Evolutionary conservation across 805 yeast species (phyloP), one percentile per base, ranked within the genome.

Genomic region (Scheffersomyces stipitis): DNA sequence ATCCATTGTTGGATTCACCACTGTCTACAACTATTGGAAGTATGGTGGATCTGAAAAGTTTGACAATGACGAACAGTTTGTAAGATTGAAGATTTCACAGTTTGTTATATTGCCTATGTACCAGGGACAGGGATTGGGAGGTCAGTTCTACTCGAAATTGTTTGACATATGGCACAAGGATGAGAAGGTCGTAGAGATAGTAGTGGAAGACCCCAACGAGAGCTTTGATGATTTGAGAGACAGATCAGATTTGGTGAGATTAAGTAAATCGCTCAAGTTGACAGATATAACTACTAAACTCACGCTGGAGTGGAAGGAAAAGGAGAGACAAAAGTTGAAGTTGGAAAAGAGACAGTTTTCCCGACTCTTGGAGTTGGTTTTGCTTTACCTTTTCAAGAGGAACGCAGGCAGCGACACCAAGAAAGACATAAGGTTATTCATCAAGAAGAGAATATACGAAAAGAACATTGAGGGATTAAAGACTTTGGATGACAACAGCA

Each of bases 181-280:
- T 45, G 51, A 56, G 0, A 41, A 52, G 1, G 78, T 89, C 16
- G 61, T 65, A 23, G 95, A 90, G 49, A 73, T 93, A 27, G 87
- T 91, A 0, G 88, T 93, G 3, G 98, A 93, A 57, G 99, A 93
- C 57, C 98, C 98, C 3, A 86, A 84, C 53, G 96, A 89, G 55
- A 78, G 80, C 24, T 91, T 93, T 62, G 99, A 93, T 54, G 95
- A 86, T 53, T 66, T 93, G 47, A 73, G 99, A 40, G 97, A 93
- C 56, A 68, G 91, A 22, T 75, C 81, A 44, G 98, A 93, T 53
- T 66, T 88, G 46, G 33, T 37, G n/a, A 41, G 64, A 31, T 42
- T 64, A 17, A 47, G 45, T n/a, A 26, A 40, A 3, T 15, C 13
- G 24, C 30, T 56, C 14, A 59, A n/a, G 38, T 68, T 23, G 28